Evolutionary conservation across 768 basidiomycete species (phyloP).

Genomic region (Coprinopsis cinerea): DNA sequence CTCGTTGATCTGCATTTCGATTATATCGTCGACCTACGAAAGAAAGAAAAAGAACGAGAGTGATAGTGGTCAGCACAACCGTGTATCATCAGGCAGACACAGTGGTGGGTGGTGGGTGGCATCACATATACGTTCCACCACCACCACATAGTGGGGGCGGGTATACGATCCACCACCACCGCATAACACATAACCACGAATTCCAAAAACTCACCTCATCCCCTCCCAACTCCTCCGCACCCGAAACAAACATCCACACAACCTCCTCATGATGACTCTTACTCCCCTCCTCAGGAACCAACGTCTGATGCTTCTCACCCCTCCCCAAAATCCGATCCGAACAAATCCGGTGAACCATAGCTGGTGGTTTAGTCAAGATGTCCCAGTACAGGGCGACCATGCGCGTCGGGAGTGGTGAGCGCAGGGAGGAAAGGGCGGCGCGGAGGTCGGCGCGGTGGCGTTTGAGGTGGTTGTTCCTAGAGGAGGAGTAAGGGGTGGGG

Average conservation of each 20-base stretch:
- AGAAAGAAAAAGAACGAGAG: no score
- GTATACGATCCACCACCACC: no score
- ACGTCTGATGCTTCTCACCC: slow-evolving; percentile 81
- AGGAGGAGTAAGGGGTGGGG: neutral
- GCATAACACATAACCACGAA: no score
- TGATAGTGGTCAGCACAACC: no score
- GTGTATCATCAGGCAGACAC: no score
- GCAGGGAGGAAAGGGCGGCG: slow-evolving; percentile 33
- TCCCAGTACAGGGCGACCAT: slow-evolving; percentile 82
- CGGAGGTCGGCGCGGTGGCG: slow-evolving; percentile 75
- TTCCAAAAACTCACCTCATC: no score
- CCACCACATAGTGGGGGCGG: no score
- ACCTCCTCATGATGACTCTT: slow-evolving; percentile 67
- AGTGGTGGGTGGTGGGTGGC: no score
- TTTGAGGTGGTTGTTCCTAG: slow-evolving; percentile 80
- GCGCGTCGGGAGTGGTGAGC: slow-evolving; percentile 49
- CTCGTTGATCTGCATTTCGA: slow-evolving; percentile 53
- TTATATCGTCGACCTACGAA: slow-evolving; percentile 60
- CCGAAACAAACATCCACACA: slow-evolving; percentile 72
- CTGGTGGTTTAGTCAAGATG: slow-evolving; percentile 43
- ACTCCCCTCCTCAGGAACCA: slow-evolving; percentile 48
- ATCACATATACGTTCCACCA: no score
- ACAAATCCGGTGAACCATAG: slow-evolving; percentile 70
- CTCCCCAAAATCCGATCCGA: slow-evolving; percentile 66
- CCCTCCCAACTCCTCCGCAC: slow-evolving; percentile 51